phyloP scores from a whole-genome alignment of 257 asterid species.

The Pogostemon cablin region DNA sequence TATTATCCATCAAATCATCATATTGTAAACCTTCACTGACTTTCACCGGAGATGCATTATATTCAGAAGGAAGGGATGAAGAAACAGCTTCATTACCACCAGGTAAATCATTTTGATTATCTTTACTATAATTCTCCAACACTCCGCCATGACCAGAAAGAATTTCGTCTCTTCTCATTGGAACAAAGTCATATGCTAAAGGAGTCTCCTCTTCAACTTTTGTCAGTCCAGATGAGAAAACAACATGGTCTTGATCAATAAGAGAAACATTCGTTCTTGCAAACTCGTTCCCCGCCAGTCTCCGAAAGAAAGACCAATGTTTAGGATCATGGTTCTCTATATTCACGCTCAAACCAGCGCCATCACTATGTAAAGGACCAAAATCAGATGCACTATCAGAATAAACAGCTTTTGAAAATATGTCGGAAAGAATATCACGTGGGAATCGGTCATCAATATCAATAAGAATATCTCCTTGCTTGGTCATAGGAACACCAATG shows the following conservation, averaged over 20 bases:
- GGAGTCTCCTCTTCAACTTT: conserved; percentile 68
- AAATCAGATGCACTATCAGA: conserved; percentile 59
- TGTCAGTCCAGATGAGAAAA: conserved; percentile 55
- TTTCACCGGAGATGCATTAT: conserved; percentile 45
- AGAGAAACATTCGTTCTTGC: conserved; percentile 77
- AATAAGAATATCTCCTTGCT: conserved; percentile 81
- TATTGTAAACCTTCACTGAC: conserved; percentile 50
- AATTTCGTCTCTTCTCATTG: conserved; percentile 48
- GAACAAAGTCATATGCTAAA: conserved; percentile 56
- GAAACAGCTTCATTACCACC: conserved; percentile 49
- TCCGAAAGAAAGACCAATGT: conserved; percentile 93
- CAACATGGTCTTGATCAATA: conserved; percentile 86
- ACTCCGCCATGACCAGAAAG: conserved; percentile 43
- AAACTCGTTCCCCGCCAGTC: conserved; percentile 86
- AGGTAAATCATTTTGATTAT: conserved; percentile 42
- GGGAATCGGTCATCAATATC: conserved; percentile 95
- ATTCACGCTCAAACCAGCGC: conserved; percentile 79
- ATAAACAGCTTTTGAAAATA: conserved; percentile 74
- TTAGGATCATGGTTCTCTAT: conserved; percentile 85
- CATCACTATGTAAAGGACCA: conserved; percentile 62
- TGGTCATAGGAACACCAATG: conserved; percentile 47
- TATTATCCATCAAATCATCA: conserved; percentile 60
- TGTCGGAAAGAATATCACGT: conserved; percentile 81
- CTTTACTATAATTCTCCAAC: conserved; percentile 45
- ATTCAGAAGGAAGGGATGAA: conserved; percentile 45